Evolutionary conservation across 352 stramenopile species (phyloP), one percentile per base, ranked within the genome.

Genomic region (Globisporangium ultimum): DNA sequence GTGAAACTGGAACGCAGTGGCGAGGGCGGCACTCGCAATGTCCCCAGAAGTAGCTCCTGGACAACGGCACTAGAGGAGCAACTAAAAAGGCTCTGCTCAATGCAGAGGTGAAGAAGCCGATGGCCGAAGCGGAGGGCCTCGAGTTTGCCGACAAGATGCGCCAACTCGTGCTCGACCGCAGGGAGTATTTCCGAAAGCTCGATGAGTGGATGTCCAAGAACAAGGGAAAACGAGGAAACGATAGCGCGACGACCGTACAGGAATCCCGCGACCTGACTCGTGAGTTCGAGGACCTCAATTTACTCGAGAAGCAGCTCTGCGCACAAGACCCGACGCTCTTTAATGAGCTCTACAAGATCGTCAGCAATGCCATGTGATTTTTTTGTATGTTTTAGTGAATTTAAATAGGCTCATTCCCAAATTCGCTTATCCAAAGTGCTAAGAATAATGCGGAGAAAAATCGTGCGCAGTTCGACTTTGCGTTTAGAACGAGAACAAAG

Each of bases 71-170:
- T 1, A 10, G 28, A 36, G 28, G 28, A 36, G 28, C 4, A 36
- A 10, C 28, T 5, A 28, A 53, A 32, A 22, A 22, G 15, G 24
- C 48, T 14, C 15, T 40, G 7, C 48, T 53, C 28, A 3, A 34
- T 7, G 11, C 28, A 38, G 47, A 52, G 34, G 47, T 21, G 28
- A 36, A 52, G 21, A 52, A 52, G 13, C 22, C 22, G 21, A 52
- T 21, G 47, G n/a, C 2, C 13, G 47, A 52, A 34, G 47, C 28
- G 21, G 21, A 52, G 14, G 21, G 18, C 2, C 21, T 52, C 21
- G 47, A 40, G 21, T 38, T 52, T 28, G 47, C 47, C 15, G 48
- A 21, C 15, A 53, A 41, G 21, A 53, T 53, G 48, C 48, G 48
- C 48, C 15, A 53, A 34, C 48, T 53, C 13, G 48, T 41, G 20